Evolutionary conservation across 331 rosid genomes (phyloP).

Genomic region (Prunus yedoensis): DNA sequence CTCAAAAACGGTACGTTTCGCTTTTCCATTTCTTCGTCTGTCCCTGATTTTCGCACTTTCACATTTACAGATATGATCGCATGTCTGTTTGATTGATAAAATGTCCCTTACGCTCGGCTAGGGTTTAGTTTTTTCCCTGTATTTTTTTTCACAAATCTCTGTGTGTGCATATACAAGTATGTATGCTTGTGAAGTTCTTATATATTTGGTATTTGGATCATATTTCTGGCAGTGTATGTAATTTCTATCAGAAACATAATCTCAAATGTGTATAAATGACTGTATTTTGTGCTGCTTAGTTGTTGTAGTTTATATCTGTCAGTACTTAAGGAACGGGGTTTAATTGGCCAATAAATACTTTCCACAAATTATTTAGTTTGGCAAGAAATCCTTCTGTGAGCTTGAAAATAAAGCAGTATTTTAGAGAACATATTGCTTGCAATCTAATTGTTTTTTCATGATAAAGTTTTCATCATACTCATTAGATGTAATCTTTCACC

Average conservation of each 20-base stretch:
- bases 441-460: neutral
- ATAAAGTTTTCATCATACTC: neutral
- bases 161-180: neutral
- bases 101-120: neutral
- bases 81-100: neutral
- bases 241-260: neutral
- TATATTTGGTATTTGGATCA: neutral
- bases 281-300: neutral
- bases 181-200: neutral
- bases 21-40: neutral
- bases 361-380: neutral
- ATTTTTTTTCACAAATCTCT: neutral
- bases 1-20: constrained; percentile 43
- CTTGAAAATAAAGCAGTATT: neutral
- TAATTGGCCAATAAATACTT: neutral
- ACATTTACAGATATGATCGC: neutral
- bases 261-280: neutral
- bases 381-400: neutral
- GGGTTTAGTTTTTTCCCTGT: neutral
- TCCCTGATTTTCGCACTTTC: neutral
- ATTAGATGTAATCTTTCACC: too few species aligned
- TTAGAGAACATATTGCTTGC: neutral
- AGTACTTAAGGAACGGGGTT: neutral
- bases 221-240: neutral
- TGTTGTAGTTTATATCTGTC: neutral